phyloP scores from a whole-genome alignment of 352 stramenopile species.

The Globisporangium mamillatum region DNA sequence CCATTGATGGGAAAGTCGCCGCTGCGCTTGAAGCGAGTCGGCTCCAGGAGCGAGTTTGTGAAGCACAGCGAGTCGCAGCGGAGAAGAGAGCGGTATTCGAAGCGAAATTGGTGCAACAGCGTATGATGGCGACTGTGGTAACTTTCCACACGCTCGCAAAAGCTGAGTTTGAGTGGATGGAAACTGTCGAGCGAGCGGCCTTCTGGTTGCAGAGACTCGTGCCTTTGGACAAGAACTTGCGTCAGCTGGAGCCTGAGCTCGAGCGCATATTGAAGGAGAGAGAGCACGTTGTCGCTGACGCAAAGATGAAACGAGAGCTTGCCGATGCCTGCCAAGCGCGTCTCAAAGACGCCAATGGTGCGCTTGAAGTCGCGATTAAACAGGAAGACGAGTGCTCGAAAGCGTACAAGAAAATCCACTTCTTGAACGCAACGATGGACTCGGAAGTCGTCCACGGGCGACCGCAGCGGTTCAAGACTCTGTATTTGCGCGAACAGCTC shows the following conservation, averaged over 20 bases:
- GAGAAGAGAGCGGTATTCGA: constrained; percentile 46
- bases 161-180: constrained; percentile 50
- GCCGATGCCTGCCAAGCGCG: constrained; percentile 42
- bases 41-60: constrained; percentile 37
- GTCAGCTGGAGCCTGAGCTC: constrained; percentile 38
- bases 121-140: constrained; percentile 63
- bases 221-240: constrained; percentile 30
- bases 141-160: constrained; percentile 35
- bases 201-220: constrained; percentile 33
- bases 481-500: constrained; percentile 55
- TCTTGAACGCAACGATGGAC: constrained; percentile 58
- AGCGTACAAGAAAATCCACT: constrained; percentile 45
- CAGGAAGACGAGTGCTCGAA: constrained; percentile 33
- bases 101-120: constrained; percentile 56
- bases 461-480: constrained; percentile 58
- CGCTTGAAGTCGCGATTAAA: constrained; percentile 33
- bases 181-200: constrained; percentile 33
- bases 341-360: constrained; percentile 28
- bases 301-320: constrained; percentile 40
- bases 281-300: constrained; percentile 55
- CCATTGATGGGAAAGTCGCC: constrained; percentile 42
- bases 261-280: constrained; percentile 42
- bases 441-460: constrained; percentile 65
- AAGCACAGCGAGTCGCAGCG: constrained; percentile 43
- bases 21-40: constrained; percentile 44